Conservation (phyloP, 495 filamentous ascomycete genomes). For the Paragyromitra xinjiangensis region DNA sequence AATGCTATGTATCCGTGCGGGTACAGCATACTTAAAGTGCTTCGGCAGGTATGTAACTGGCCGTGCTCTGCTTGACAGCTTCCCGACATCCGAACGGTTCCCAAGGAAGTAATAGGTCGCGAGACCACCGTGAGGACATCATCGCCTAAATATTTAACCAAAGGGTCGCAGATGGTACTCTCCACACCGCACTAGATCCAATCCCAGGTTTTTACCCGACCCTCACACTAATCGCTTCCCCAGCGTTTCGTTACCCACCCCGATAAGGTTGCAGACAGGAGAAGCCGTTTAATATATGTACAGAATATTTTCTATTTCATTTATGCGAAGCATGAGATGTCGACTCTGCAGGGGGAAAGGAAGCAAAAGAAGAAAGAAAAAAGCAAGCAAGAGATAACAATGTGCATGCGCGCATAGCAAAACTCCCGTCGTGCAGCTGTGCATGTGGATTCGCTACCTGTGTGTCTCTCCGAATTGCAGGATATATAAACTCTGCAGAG, state of each 20-base stretch:
- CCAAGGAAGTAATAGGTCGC: constrained; percentile 34
- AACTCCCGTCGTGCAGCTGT: constrained; percentile 12
- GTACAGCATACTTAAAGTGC: constrained; percentile 4
- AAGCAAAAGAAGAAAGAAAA: background rate
- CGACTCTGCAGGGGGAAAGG: constrained; percentile 2
- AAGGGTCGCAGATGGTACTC: constrained; percentile 4
- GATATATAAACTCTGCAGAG: constrained; percentile 7
- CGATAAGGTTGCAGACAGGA: constrained; percentile 43
- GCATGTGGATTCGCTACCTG: constrained; percentile 9
- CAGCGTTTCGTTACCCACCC: constrained; percentile 12
- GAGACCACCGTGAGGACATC: constrained; percentile 24
- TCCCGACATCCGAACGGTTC: constrained; percentile 8
- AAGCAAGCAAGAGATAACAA: constrained; percentile 20
- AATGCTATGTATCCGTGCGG: constrained; percentile 11
- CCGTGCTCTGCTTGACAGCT: background rate
- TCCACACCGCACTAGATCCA: constrained; percentile 17
- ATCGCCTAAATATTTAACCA: constrained; percentile 21
- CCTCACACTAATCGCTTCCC: constrained; percentile 17
- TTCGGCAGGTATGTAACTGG: constrained; percentile 9
- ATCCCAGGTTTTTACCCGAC: constrained; percentile 33
- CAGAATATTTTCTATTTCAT: background rate
- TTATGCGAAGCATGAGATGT: constrained; percentile 15
- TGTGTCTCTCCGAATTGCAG: background rate
- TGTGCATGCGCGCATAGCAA: constrained; percentile 28
- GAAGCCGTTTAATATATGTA: constrained; percentile 13